Base-by-base conservation (phyloP, 208 protist genomes). In the Wallacemonas sp. region DNA sequence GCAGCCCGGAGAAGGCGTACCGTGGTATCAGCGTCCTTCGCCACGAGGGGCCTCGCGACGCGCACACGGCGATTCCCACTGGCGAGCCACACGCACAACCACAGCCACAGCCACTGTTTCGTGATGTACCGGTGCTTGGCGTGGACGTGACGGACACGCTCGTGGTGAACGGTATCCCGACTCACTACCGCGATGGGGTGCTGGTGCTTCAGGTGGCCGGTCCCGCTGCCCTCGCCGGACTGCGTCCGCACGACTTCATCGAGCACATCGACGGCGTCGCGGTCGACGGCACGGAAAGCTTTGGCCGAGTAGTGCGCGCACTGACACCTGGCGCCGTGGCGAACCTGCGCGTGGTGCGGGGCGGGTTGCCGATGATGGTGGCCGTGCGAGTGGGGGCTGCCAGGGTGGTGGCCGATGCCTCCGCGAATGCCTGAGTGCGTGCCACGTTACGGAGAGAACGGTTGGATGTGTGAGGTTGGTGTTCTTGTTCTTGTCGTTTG, bases 191-290 rank as follows among this genome's bases (percentile, higher is more conserved):
- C 21, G 68, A 79, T 2, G 87, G 81, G 0, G 87, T 93, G 44
- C 57, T 93, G 3, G 83, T 93, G 5, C 72, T 89, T 10, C 76
- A 77, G 65, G 77, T 80, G 1, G 78, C 69, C 1, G 87, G 87
- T 8, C 81, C 81, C 13, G 74, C 87, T 29, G 69, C 76, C 19
- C 53, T 71, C 24, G 76, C 81, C 1, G 87, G 87, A 0, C 72
- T 93, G 42, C 71, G 78, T 34, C 71, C 70, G 12, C 70, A 91
- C 70, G 84, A 93, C 45, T 60, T 78, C 33, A 70, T 93, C 21
- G 70, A 73, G 57, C 57, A 61, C 24, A 26, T 92, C 17, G 78
- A 89, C 58, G 45, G 60, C 13, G 71, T 68, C n/a, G 69, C 32
- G 24, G 72, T 89, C 17, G 52, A 27, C 39, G 71, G 50, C 45